Evolutionary conservation across 73 alveolate species (phyloP).

Genomic region (Loxodes magnus): DNA sequence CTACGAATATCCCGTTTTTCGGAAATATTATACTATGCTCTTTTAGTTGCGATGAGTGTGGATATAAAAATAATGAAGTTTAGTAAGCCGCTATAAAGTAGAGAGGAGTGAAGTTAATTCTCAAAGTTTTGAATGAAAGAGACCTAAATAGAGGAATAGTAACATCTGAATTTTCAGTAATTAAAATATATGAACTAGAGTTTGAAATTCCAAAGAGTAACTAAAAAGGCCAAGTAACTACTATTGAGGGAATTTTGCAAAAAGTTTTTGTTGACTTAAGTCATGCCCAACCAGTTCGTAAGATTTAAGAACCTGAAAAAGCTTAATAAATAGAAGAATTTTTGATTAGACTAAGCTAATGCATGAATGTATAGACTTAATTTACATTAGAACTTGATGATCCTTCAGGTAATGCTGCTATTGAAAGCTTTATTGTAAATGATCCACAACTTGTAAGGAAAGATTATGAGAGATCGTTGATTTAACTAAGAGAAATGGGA

Average conservation of each 20-base stretch:
- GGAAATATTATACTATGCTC: constrained; percentile 82
- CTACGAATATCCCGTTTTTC: constrained; percentile 93
- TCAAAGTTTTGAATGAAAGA: constrained; percentile 37
- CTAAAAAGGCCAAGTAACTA: constrained; percentile 79
- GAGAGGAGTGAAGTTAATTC: constrained; percentile 15
- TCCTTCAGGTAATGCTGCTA: constrained; percentile 94
- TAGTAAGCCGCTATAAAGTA: constrained; percentile 57
- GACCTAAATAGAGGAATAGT: constrained; percentile 88
- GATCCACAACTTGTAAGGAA: no score
- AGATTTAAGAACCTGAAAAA: constrained; percentile 63
- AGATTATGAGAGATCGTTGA: no score
- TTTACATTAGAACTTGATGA: constrained; percentile 75
- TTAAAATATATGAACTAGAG: constrained; percentile 86
- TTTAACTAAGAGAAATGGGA: no score
- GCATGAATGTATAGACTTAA: constrained; percentile 49
- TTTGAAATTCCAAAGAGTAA: constrained; percentile 77
- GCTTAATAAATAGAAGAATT: constrained; percentile 37
- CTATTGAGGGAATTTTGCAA: constrained; percentile 90
- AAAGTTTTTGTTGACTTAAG: constrained; percentile 19
- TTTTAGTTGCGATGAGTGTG: constrained; percentile 89
- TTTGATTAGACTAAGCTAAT: constrained; percentile 42
- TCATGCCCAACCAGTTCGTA: constrained; percentile 14
- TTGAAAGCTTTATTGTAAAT: no score
- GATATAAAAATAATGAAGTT: constrained; percentile 83
- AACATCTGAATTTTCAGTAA: constrained; percentile 75